Conservation (phyloP, 148 eudicot genomes). For the Mesembryanthemum crystallinum region DNA sequence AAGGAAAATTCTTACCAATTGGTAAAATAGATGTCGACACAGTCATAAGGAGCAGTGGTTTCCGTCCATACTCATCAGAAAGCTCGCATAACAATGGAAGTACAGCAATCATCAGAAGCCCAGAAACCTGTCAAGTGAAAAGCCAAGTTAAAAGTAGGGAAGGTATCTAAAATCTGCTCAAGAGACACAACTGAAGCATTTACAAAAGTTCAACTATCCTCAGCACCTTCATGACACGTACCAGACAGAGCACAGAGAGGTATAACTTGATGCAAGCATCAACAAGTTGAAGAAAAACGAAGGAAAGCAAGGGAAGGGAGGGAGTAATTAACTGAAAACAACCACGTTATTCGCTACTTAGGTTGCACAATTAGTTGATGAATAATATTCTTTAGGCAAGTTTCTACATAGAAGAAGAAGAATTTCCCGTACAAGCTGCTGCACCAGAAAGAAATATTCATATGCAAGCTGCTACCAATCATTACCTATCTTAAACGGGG, state of each 20-base stretch:
- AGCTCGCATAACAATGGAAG: constrained; percentile 32
- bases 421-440: too few species aligned
- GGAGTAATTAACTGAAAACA: too few species aligned
- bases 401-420: too few species aligned
- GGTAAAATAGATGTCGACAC: constrained; percentile 29
- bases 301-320: not conserved
- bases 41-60: constrained; percentile 33
- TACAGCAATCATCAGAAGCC: constrained; percentile 31
- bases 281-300: not conserved
- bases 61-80: constrained; percentile 40
- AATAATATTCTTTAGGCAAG: too few species aligned
- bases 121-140: constrained; percentile 20
- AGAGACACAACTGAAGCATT: not conserved
- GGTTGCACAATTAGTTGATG: too few species aligned
- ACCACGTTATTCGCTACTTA: not conserved
- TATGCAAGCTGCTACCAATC: too few species aligned
- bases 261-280: not conserved
- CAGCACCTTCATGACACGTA: not conserved
- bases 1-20: constrained; percentile 13
- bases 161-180: not conserved
- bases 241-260: not conserved
- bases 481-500: too few species aligned
- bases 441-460: too few species aligned
- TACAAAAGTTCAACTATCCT: not conserved
- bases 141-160: not conserved